Evolutionary conservation across 176 grass and related monocot species (phyloP).

Genomic region (Ananas comosus): DNA sequence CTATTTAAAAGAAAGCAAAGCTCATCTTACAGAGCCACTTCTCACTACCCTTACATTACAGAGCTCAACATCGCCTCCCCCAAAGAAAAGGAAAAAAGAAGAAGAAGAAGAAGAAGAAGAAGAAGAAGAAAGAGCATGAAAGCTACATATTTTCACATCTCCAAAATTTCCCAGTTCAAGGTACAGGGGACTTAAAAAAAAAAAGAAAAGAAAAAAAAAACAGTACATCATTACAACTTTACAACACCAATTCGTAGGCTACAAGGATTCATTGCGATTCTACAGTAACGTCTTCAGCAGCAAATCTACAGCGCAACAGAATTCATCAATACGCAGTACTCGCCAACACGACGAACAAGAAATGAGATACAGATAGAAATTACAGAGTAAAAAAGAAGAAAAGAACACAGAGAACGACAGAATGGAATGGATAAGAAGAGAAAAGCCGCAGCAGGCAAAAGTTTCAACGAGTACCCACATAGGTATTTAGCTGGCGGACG

Average conservation of each 20-base stretch:
- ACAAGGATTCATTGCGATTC: constrained; percentile 7
- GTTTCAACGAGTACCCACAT: constrained; percentile 24
- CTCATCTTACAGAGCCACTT: neutral
- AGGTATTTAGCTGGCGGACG: constrained; percentile 39
- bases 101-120: too few species aligned
- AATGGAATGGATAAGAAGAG: neutral
- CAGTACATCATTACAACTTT: neutral
- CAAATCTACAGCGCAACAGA: constrained; percentile 18
- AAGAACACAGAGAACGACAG: neutral
- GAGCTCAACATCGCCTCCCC: neutral
- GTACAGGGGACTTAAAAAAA: neutral
- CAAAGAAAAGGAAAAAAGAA: neutral
- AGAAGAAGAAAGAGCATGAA: too few species aligned
- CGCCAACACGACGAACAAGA: neutral
- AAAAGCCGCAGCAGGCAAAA: constrained; percentile 3
- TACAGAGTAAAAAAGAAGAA: constrained; percentile 6
- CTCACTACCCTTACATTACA: neutral
- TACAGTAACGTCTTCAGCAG: constrained; percentile 14
- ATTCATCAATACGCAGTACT: constrained; percentile 1
- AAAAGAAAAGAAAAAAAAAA: neutral
- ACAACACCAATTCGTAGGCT: neutral
- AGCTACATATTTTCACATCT: neutral
- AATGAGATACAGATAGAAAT: neutral
- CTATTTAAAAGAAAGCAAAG: neutral
- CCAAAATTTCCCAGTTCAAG: neutral